A percentile compares a stretch with the other conserved stretches of the same genome.
Conservation (phyloP, 306 rosid species). For the Malus asiatica region DNA sequence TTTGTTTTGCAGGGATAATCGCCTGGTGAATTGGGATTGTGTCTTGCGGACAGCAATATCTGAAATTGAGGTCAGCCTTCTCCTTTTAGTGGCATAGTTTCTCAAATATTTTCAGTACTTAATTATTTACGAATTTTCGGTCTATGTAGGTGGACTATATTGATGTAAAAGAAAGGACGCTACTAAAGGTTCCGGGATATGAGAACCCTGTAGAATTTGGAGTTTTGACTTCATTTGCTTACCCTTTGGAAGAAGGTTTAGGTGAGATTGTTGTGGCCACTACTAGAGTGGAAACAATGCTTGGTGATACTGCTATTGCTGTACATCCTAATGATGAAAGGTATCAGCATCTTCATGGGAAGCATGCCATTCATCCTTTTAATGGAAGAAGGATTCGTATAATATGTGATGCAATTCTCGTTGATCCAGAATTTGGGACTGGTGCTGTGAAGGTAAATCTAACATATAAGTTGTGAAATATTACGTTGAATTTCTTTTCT, state of each 20-base stretch:
- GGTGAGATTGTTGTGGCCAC: conserved; percentile 97
- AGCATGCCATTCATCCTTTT: conserved; percentile 84
- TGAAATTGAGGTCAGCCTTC: conserved; percentile 71
- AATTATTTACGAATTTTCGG: not conserved
- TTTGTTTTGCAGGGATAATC: conserved; percentile 60
- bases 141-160: conserved; percentile 75
- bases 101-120: conserved; percentile 2
- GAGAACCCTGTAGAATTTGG: conserved; percentile 83
- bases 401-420: conserved; percentile 78
- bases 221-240: conserved; percentile 76
- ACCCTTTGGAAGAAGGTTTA: conserved; percentile 64
- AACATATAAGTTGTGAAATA: not conserved
- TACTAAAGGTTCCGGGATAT: conserved; percentile 69
- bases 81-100: conserved; percentile 2
- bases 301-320: conserved; percentile 94
- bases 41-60: conserved; percentile 86
- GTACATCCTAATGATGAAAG: conserved; percentile 70
- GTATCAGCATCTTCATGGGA: conserved; percentile 74
- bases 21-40: conserved; percentile 94
- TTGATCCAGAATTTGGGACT: conserved; percentile 83
- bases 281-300: conserved; percentile 94
- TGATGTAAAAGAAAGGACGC: conserved; percentile 71
- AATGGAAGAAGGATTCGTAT: conserved; percentile 77
- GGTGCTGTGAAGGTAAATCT: conserved; percentile 92
- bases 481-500: not conserved